These are phyloP conservation scores for Blastocrithidia nonstop DNA, from an alignment of 208 protist genomes.

Conservation along the genomic window DNA sequence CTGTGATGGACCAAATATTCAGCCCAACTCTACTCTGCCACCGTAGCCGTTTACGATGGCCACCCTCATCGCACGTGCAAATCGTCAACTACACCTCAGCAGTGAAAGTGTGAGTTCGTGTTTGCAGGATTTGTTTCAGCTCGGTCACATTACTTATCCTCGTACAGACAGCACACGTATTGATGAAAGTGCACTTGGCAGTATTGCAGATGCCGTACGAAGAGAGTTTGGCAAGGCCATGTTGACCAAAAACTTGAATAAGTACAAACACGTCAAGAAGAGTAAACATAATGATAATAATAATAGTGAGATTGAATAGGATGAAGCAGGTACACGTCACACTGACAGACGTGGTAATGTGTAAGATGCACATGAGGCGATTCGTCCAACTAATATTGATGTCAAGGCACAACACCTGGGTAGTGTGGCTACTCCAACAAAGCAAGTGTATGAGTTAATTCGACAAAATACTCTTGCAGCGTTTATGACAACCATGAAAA, in stretches of 20 bases:
- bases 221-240: slow-evolving; percentile 93
- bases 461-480: slow-evolving; percentile 60
- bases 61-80: slow-evolving; percentile 70
- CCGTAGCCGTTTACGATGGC: slow-evolving; percentile 83
- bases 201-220: slow-evolving; percentile 97
- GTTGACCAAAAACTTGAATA: too few relatives aligned
- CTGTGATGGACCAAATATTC: slow-evolving; percentile 10
- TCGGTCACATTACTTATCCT: slow-evolving; percentile 84
- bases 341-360: slow-evolving; percentile 31
- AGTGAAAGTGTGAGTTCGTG: slow-evolving; percentile 60
- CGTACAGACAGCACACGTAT: slow-evolving; percentile 81
- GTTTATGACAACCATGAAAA: slow-evolving; percentile 73
- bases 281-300: slow-evolving; percentile 40
- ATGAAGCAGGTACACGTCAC: background rate
- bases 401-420: slow-evolving; percentile 40
- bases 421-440: slow-evolving; percentile 25
- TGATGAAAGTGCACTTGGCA: slow-evolving; percentile 89
- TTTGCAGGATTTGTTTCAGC: slow-evolving; percentile 81
- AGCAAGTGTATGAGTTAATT: slow-evolving; percentile 72
- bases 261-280: background rate
- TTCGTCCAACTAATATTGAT: slow-evolving; percentile 75
- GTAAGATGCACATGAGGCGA: slow-evolving; percentile 85
- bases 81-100: slow-evolving; percentile 66
- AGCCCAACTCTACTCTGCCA: slow-evolving; percentile 17
- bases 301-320: slow-evolving; percentile 91